Conservation (phyloP, 2,329 filamentous ascomycete species). For the Calonectria hawksworthii region DNA sequence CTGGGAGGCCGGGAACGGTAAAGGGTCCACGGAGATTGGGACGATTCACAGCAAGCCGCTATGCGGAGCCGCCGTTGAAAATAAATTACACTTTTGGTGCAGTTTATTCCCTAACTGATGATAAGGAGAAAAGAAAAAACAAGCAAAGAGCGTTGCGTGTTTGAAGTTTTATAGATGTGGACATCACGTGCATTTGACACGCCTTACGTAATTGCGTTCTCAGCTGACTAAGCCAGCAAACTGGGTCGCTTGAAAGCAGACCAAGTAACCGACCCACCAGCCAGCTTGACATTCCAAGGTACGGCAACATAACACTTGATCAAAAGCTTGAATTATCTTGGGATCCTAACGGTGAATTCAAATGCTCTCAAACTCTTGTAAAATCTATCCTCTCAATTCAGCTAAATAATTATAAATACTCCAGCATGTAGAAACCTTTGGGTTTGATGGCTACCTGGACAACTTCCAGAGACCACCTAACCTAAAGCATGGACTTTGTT, state of each 20-base stretch:
- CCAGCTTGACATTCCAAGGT: too few relatives aligned
- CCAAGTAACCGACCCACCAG: too few relatives aligned
- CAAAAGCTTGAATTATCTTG: not conserved
- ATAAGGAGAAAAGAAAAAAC: conserved; percentile 47
- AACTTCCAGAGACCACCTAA: not conserved
- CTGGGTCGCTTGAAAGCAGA: too few relatives aligned
- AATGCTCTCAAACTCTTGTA: too few relatives aligned
- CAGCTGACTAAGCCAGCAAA: not conserved
- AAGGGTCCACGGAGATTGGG: conserved; percentile 62
- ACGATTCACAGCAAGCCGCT: conserved; percentile 69
- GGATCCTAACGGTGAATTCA: not conserved
- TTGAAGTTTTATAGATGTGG: not conserved
- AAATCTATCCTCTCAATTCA: not conserved
- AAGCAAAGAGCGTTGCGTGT: not conserved
- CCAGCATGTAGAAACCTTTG: too few relatives aligned
- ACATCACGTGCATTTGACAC: not conserved
- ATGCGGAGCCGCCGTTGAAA: conserved; percentile 66
- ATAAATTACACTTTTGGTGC: conserved; percentile 65
- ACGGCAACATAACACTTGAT: too few relatives aligned
- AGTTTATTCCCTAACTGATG: conserved; percentile 59
- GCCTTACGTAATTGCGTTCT: not conserved
- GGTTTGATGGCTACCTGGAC: not conserved
- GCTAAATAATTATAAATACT: not conserved
- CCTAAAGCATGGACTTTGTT: not conserved
- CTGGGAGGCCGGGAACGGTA: conserved; percentile 69